phyloP scores from a whole-genome alignment of 176 grass and related monocot species.

The Pontederia paniculata region DNA sequence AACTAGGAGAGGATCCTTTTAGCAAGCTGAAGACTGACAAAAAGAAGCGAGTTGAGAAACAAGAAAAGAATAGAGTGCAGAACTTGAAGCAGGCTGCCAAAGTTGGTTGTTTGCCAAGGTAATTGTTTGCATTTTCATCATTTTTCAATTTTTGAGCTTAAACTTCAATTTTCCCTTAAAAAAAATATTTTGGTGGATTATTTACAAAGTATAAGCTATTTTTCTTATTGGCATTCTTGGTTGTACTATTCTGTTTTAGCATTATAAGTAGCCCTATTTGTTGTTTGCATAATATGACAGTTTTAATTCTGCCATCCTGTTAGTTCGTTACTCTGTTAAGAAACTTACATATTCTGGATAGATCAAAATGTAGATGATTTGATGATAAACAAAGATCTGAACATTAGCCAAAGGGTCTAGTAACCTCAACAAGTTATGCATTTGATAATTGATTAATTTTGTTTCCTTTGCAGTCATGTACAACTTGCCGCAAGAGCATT shows the following conservation, averaged over 20 bases:
- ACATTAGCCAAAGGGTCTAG: too few relatives aligned
- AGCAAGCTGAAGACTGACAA: slow-evolving; percentile 71
- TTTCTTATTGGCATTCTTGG: too few relatives aligned
- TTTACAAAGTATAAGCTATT: too few relatives aligned
- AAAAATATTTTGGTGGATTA: too few relatives aligned
- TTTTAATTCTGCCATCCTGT: too few relatives aligned
- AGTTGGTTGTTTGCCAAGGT: slow-evolving; percentile 79
- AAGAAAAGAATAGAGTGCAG: slow-evolving; percentile 73
- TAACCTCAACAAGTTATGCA: not conserved
- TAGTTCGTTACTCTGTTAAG: too few relatives aligned
- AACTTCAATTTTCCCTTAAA: not conserved
- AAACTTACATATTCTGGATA: too few relatives aligned
- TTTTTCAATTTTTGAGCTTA: not conserved
- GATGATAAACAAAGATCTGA: too few relatives aligned
- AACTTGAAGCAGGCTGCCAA: slow-evolving; percentile 91
- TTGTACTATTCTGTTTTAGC: not conserved
- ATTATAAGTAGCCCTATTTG: slow-evolving; percentile 1
- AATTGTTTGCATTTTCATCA: slow-evolving; percentile 9
- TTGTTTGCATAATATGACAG: too few relatives aligned
- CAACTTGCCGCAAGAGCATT: slow-evolving; percentile 68
- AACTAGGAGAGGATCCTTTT: slow-evolving; percentile 80
- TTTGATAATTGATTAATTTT: slow-evolving; percentile 6
- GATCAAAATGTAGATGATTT: too few relatives aligned
- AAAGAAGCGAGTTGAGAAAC: slow-evolving; percentile 72
- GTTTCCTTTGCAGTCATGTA: slow-evolving; percentile 52